These are phyloP conservation scores for Pythium pyrilobum DNA, from an alignment of 352 stramenopile species.

Conservation along the genomic window DNA sequence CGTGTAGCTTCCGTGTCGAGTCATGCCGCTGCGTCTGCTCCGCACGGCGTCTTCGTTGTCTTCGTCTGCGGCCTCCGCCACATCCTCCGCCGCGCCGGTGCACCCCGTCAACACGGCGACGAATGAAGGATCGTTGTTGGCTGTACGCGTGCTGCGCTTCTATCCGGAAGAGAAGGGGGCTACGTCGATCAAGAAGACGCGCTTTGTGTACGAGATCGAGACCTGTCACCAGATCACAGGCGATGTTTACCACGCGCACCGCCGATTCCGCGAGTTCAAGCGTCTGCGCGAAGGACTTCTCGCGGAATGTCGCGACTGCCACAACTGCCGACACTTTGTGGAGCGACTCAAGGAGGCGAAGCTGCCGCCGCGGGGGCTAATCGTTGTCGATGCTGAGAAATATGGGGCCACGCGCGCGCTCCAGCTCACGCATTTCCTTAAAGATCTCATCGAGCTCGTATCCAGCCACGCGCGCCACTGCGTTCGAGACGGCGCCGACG, in stretches of 20 bases:
- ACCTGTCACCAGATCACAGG: constrained; percentile 56
- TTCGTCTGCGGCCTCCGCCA: neutral
- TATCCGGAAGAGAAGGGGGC: constrained; percentile 46
- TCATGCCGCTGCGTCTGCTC: constrained; percentile 6
- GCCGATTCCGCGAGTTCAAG: constrained; percentile 68
- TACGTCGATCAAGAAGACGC: constrained; percentile 48
- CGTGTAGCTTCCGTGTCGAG: too few species aligned
- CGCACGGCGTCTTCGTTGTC: neutral
- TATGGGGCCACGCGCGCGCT: constrained; percentile 51
- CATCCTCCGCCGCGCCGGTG: neutral
- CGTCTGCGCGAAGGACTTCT: constrained; percentile 57
- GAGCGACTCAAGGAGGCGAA: constrained; percentile 46
- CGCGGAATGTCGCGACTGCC: constrained; percentile 46
- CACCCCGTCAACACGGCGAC: neutral
- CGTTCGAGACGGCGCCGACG: constrained; percentile 37
- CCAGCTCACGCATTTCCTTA: constrained; percentile 62
- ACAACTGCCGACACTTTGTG: constrained; percentile 37
- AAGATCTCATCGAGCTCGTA: constrained; percentile 45
- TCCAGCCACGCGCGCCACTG: constrained; percentile 35
- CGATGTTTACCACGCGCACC: constrained; percentile 45
- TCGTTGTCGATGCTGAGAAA: constrained; percentile 55
- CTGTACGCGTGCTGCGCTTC: constrained; percentile 56
- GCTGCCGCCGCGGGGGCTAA: constrained; percentile 38
- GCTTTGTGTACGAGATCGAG: constrained; percentile 76
- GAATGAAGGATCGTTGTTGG: constrained; percentile 20